Conservation (phyloP, 1,139 yeast genomes). For the Hanseniaspora gamundiae region DNA sequence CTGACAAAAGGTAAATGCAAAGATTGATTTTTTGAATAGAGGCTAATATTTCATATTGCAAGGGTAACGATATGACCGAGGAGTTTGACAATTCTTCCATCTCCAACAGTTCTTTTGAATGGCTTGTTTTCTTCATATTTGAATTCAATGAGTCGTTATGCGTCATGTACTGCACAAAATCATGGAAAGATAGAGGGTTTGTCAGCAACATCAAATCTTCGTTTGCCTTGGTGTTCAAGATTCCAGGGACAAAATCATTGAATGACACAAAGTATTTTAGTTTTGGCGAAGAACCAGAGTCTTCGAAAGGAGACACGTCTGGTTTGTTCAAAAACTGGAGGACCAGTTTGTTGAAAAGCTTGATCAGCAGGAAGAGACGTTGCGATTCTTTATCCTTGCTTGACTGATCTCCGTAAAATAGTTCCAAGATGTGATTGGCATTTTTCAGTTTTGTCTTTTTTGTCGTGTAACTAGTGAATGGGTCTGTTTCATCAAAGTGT, state of each 20-base stretch:
- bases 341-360: neutral
- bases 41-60: constrained; percentile 6
- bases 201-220: neutral
- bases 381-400: neutral
- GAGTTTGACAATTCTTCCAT: neutral
- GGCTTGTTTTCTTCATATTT: neutral
- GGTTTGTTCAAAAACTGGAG: neutral
- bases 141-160: neutral
- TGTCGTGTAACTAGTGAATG: neutral
- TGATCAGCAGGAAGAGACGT: neutral
- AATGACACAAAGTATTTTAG: neutral
- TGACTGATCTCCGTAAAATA: neutral
- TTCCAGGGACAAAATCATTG: constrained; percentile 1
- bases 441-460: neutral
- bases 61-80: constrained; percentile 2
- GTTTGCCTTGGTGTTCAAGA: neutral
- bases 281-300: neutral
- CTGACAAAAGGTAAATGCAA: constrained; percentile 4
- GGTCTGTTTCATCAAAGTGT: neutral
- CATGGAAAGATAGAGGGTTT: neutral
- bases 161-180: neutral
- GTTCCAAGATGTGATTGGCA: neutral
- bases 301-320: neutral
- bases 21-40: constrained; percentile 6
- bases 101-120: neutral